These are phyloP conservation scores for Panicum virgatum DNA, from an alignment of 202 grass and related monocot species.

Conservation along the genomic window DNA sequence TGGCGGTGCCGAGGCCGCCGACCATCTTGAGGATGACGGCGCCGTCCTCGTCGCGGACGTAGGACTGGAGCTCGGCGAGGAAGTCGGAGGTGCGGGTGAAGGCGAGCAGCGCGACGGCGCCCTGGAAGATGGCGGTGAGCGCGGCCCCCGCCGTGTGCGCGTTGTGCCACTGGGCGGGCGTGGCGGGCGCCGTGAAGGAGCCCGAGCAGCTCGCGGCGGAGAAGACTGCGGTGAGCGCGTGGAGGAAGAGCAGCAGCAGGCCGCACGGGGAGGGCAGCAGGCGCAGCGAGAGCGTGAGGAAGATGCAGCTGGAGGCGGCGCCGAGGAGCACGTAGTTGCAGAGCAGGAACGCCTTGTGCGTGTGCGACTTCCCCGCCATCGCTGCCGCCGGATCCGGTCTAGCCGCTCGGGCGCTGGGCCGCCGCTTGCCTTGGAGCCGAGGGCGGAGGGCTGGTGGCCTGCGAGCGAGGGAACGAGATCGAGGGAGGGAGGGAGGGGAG, in stretches of 20 bases:
- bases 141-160: conserved; percentile 68
- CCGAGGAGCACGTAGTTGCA: conserved; percentile 90
- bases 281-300: conserved; percentile 94
- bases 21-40: conserved; percentile 96
- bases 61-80: conserved; percentile 82
- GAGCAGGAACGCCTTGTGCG: conserved; percentile 79
- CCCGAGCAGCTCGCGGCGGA: conserved; percentile 69
- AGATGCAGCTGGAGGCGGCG: conserved; percentile 81
- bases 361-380: conserved; percentile 52
- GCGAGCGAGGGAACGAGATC: background rate
- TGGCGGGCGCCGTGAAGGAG: conserved; percentile 58
- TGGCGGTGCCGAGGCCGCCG: conserved; percentile 66
- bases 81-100: conserved; percentile 92
- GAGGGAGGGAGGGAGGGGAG: background rate
- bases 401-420: no score
- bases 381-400: conserved; percentile 8
- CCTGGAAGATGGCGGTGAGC: conserved; percentile 97
- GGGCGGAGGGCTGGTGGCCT: background rate
- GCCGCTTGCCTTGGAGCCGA: background rate
- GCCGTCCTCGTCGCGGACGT: conserved; percentile 88
- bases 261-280: conserved; percentile 84
- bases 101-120: conserved; percentile 71
- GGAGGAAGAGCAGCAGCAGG: conserved; percentile 89
- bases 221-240: conserved; percentile 83
- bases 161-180: conserved; percentile 61